A percentile compares a stretch with the other conserved stretches of the same genome.
phyloP scores from a whole-genome alignment of 768 basidiomycete genomes.

The Panaeolus cyanescens region DNA sequence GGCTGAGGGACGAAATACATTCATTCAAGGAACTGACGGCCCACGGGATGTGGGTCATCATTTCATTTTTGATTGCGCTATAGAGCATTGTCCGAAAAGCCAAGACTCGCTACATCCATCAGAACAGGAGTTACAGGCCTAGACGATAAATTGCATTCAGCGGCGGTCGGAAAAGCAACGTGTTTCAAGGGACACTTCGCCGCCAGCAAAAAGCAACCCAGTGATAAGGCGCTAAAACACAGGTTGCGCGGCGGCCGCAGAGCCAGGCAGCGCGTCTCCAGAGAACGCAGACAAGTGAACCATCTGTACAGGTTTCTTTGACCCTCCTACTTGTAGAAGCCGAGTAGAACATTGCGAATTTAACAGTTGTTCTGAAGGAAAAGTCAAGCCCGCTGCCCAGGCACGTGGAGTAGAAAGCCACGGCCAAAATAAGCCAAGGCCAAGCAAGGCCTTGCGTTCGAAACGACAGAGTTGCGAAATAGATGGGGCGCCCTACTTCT shows the following conservation, averaged over 20 bases:
- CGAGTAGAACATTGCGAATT: too few species aligned
- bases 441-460: background rate
- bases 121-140: background rate
- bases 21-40: background rate
- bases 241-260: background rate
- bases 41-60: background rate
- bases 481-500: background rate
- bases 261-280: background rate
- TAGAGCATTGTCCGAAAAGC: background rate
- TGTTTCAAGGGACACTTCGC: background rate
- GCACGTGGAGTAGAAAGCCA: background rate
- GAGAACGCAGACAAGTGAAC: background rate
- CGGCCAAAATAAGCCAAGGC: background rate
- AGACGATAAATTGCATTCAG: background rate
- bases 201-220: background rate
- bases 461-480: background rate
- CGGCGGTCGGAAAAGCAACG: background rate
- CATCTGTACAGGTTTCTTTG: background rate
- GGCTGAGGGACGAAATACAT: background rate
- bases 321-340: background rate
- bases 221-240: slow-evolving; percentile 2
- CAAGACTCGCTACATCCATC: background rate
- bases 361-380: background rate
- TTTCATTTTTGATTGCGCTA: background rate
- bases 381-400: background rate